Evolutionary conservation across 805 yeast species (phyloP).

Genomic region (Wickerhamomyces chaumierensis): DNA sequence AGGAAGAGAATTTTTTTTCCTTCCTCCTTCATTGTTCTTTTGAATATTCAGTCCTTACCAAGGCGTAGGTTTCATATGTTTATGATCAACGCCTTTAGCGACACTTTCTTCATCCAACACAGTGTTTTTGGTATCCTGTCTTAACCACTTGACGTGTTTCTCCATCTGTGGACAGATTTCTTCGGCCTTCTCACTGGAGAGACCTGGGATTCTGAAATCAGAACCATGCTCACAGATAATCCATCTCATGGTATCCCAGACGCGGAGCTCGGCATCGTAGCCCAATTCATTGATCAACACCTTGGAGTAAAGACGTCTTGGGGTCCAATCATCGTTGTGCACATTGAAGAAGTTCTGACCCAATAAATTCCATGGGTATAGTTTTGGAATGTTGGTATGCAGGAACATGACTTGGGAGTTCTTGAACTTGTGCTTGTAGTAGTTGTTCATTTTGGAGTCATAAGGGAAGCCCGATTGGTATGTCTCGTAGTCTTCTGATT

Average conservation of each 20-base stretch:
- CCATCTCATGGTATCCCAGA: constrained; percentile 19
- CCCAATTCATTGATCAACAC: constrained; percentile 15
- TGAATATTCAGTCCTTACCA: too few species aligned
- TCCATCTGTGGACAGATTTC: neutral
- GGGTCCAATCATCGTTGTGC: constrained; percentile 11
- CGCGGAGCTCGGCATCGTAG: constrained; percentile 19
- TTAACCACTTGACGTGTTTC: neutral
- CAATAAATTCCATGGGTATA: constrained; percentile 19
- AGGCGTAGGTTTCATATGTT: neutral
- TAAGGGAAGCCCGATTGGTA: constrained; percentile 9
- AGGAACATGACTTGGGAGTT: constrained; percentile 16
- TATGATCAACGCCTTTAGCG: neutral
- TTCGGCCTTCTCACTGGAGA: neutral
- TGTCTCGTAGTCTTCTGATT: constrained; percentile 6
- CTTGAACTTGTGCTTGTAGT: constrained; percentile 10
- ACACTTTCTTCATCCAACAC: neutral
- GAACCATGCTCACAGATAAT: constrained; percentile 19
- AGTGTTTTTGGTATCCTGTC: neutral
- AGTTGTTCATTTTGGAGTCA: constrained; percentile 11
- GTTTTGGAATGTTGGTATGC: constrained; percentile 20
- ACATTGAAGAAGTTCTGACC: constrained; percentile 16
- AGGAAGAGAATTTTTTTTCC: too few species aligned
- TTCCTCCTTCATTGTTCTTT: too few species aligned
- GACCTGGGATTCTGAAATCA: constrained; percentile 26
- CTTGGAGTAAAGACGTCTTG: constrained; percentile 15